phyloP scores from a whole-genome alignment of 2,329 filamentous ascomycete genomes.

The Colletotrichum sp. region DNA sequence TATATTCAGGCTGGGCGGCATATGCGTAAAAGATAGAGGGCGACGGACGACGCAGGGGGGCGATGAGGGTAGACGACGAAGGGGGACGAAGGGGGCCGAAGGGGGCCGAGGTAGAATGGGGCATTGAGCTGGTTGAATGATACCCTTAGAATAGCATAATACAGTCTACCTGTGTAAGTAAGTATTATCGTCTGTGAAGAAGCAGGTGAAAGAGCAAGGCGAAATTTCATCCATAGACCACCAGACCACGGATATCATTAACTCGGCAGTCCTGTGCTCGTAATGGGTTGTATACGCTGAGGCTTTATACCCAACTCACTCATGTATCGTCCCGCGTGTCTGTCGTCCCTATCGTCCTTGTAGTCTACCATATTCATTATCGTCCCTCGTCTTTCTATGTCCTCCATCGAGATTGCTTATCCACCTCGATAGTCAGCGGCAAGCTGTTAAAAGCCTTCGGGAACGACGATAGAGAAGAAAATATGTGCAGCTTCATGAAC shows the following conservation, averaged over 20 bases:
- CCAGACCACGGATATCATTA: too few relatives aligned
- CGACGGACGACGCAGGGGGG: background rate
- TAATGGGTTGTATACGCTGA: too few relatives aligned
- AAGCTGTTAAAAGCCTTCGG: background rate
- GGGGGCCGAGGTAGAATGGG: background rate
- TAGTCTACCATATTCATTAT: background rate
- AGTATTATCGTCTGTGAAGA: too few relatives aligned
- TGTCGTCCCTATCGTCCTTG: background rate
- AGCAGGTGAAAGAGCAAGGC: too few relatives aligned
- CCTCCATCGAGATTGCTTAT: rapidly evolving
- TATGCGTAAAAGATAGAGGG: background rate
- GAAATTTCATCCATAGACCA: too few relatives aligned
- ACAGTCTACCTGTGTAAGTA: too few relatives aligned
- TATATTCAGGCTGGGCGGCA: slow-evolving; percentile 68
- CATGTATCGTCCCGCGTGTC: background rate
- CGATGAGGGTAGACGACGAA: background rate
- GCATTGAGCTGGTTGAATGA: background rate
- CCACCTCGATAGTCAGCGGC: background rate
- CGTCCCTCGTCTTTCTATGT: background rate
- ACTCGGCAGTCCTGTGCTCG: too few relatives aligned
- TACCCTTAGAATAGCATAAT: background rate
- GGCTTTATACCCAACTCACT: background rate
- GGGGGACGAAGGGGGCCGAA: background rate
- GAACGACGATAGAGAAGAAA: background rate
- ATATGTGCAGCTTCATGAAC: background rate